Evolutionary conservation across 164 flowering plant genomes (phyloP), one percentile per base, ranked within the genome.

Genomic region (Chloranthus sessilifolius): DNA sequence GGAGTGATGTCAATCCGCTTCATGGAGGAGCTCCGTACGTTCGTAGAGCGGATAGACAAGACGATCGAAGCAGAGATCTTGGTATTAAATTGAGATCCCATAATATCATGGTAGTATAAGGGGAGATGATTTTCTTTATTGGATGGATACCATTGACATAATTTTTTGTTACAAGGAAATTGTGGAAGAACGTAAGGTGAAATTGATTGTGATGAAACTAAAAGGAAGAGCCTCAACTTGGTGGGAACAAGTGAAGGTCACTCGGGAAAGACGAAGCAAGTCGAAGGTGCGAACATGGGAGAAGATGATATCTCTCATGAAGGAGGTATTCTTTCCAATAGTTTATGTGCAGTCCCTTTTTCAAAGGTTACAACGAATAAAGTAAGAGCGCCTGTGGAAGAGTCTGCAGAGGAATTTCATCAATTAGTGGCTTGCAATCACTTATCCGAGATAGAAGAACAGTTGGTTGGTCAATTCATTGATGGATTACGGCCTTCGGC

Each of bases 221-320:
- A 11, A 28, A 3, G 58, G 57, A 5, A 0, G 57, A 2, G 52
- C 40, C 11, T 0, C 16, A 0, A 30, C 29, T 0, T 53, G 64
- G 64, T 47, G 59, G 59, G 41, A 53, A 5, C n/a, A 53, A 5
- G 2, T 12, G 0, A 53, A 53, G 21, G 14, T 15, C 0, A 33
- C 48, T 2, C 20, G 50, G 7, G 12, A 3, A 0, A 3, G 31
- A 1, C 6, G 20, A 1, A 43, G 0, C n/a, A 61, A 61, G 17
- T 1, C 19, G 5, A 54, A 61, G 19, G 34, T 54, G 4, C 5
- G 2, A 0, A 7, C 25, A 0, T 53, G 50, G 34, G 44, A 53
- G 1, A 47, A 54, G 29, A 5, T 54, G 19, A 16, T 47, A 28
- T 31, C 27, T 14, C 21, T 41, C 0, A 38, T 58, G 48, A 23